phyloP scores from a whole-genome alignment of 495 filamentous ascomycete genomes.

The Penicillium bovifimosum region DNA sequence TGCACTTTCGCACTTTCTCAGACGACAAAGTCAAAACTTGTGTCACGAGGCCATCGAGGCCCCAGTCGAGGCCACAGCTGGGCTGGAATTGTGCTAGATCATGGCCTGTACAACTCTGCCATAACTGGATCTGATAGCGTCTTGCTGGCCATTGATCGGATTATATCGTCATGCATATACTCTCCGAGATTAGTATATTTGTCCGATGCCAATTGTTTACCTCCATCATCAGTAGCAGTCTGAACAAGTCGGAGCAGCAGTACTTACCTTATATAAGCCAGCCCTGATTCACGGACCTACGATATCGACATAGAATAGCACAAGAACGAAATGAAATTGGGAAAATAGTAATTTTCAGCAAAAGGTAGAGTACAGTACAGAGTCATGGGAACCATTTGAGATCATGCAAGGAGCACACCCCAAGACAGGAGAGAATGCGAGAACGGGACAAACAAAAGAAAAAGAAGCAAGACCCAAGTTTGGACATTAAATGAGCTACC shows the following conservation, averaged over 20 bases:
- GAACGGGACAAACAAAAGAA: neutral
- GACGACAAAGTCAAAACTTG: too few relatives aligned
- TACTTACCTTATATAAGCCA: neutral
- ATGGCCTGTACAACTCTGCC: too few relatives aligned
- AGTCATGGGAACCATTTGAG: constrained; percentile 10
- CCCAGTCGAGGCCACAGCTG: too few relatives aligned
- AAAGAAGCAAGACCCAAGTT: neutral
- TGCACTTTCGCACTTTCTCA: too few relatives aligned
- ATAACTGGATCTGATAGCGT: too few relatives aligned
- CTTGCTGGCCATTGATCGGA: too few relatives aligned
- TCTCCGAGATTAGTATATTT: too few relatives aligned
- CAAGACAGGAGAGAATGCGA: neutral
- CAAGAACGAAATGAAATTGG: neutral
- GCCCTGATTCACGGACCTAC: neutral
- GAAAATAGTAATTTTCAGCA: constrained; percentile 2
- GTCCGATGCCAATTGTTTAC: too few relatives aligned
- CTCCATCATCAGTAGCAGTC: too few relatives aligned
- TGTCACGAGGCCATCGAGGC: too few relatives aligned
- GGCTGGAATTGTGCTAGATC: too few relatives aligned
- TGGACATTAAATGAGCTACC: neutral
- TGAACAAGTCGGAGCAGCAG: neutral
- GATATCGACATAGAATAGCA: neutral
- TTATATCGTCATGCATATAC: too few relatives aligned
- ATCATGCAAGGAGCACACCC: neutral
- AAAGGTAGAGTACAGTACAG: constrained; percentile 15